A percentile compares a stretch with the other conserved stretches of the same genome.
Conservation (phyloP, 495 filamentous ascomycete genomes). For the Aspergillus saccharolyticus region DNA sequence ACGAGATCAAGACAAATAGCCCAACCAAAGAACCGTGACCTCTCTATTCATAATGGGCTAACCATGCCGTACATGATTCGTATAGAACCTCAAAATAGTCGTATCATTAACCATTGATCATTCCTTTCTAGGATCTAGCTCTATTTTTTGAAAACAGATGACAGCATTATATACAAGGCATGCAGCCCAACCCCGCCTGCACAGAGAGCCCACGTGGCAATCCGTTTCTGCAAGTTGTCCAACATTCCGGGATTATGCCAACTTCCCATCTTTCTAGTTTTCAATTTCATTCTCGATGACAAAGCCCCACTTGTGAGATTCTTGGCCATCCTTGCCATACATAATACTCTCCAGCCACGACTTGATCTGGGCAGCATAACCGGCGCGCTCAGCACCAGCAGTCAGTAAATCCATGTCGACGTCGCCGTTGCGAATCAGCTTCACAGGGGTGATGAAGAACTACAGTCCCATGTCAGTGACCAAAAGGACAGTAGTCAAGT, state of each 20-base stretch:
- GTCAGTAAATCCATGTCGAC: constrained; percentile 63
- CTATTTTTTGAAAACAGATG: not conserved
- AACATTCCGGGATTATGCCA: not conserved
- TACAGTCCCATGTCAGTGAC: constrained; percentile 20
- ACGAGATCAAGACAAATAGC: too few relatives aligned
- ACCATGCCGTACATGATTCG: too few relatives aligned
- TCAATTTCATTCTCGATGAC: constrained; percentile 58
- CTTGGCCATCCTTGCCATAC: constrained; percentile 77
- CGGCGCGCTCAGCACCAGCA: constrained; percentile 51
- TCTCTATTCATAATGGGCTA: too few relatives aligned
- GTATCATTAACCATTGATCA: not conserved
- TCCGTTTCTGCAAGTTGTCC: not conserved
- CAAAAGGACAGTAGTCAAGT: constrained; percentile 2
- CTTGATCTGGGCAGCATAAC: constrained; percentile 70
- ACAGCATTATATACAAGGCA: not conserved
- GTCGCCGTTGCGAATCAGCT: constrained; percentile 66
- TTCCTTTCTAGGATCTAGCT: not conserved
- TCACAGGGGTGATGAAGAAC: constrained; percentile 77
- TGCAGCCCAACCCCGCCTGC: not conserved
- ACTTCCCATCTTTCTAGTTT: constrained; percentile 18
- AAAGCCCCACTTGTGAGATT: constrained; percentile 73
- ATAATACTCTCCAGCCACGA: constrained; percentile 77
- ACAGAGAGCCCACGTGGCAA: not conserved
- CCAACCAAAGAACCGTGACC: too few relatives aligned
- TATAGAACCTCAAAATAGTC: too few relatives aligned